A percentile compares a stretch with the other conserved stretches of the same genome.
These are phyloP conservation scores for Trichoderma gamsii DNA, from an alignment of 495 filamentous ascomycete species.

Conservation along the genomic window DNA sequence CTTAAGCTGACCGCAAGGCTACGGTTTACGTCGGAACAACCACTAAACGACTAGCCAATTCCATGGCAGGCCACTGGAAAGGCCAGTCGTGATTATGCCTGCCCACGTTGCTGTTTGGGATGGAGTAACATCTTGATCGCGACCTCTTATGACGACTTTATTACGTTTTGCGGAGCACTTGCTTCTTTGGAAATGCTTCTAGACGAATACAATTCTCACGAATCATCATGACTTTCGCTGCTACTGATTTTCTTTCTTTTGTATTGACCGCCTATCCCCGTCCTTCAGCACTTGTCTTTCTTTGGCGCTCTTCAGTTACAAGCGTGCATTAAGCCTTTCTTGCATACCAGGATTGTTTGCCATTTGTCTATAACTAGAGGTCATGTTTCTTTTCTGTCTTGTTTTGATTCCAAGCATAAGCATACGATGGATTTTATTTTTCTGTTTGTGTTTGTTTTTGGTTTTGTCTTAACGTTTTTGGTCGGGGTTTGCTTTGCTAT, in stretches of 20 bases:
- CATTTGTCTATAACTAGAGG: too few species aligned
- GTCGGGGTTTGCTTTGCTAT: not conserved
- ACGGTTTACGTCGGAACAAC: not conserved
- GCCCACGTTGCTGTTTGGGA: not conserved
- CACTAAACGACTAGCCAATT: not conserved
- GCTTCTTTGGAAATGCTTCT: not conserved
- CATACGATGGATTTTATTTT: not conserved
- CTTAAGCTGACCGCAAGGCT: slow-evolving; percentile 27
- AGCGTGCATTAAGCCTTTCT: too few species aligned
- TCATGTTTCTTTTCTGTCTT: not conserved
- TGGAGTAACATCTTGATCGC: not conserved
- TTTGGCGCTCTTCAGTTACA: not conserved
- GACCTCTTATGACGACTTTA: not conserved
- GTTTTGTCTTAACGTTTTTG: not conserved
- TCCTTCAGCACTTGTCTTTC: not conserved
- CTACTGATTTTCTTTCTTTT: not conserved
- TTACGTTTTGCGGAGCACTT: not conserved
- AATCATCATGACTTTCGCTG: not conserved
- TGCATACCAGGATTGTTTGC: too few species aligned
- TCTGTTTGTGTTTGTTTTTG: not conserved
- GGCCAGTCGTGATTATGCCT: not conserved
- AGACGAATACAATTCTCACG: not conserved
- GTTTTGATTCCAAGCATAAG: not conserved
- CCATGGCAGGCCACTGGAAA: not conserved
- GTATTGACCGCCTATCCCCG: not conserved